These are phyloP conservation scores for Chlorella ohadii DNA, from an alignment of 139 green algal species.

Conservation along the genomic window DNA sequence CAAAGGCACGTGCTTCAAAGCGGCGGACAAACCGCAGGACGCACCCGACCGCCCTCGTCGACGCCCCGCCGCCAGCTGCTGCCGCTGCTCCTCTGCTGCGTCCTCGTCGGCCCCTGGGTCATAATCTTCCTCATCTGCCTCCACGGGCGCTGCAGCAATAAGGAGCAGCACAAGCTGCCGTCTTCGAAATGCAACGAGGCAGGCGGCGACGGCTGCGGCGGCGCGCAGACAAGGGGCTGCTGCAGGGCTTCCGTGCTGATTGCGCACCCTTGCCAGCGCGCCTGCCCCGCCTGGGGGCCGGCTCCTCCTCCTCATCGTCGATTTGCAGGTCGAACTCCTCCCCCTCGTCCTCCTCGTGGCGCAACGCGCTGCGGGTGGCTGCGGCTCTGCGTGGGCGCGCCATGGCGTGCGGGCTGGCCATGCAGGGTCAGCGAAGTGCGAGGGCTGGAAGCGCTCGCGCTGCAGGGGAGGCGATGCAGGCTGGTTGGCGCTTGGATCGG, in stretches of 20 bases:
- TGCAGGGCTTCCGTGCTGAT: not conserved
- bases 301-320: slow-evolving; percentile 1
- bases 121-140: slow-evolving; percentile 19
- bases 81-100: not conserved
- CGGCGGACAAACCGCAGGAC: not conserved
- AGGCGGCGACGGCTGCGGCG: not conserved
- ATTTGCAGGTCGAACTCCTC: not conserved
- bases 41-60: no score
- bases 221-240: not conserved
- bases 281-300: not conserved
- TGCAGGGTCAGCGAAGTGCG: not conserved
- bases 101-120: not conserved
- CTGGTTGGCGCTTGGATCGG: no score
- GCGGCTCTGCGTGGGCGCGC: not conserved
- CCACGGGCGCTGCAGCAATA: not conserved
- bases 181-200: not conserved
- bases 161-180: no score
- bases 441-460: no score
- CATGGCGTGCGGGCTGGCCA: slow-evolving; percentile 5
- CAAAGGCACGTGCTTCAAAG: not conserved
- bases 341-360: not conserved
- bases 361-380: not conserved
- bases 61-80: not conserved
- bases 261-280: slow-evolving; percentile 13
- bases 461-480: no score